phyloP scores from a whole-genome alignment of 768 basidiomycete species.

The Phlebiopsis flavidoalba region DNA sequence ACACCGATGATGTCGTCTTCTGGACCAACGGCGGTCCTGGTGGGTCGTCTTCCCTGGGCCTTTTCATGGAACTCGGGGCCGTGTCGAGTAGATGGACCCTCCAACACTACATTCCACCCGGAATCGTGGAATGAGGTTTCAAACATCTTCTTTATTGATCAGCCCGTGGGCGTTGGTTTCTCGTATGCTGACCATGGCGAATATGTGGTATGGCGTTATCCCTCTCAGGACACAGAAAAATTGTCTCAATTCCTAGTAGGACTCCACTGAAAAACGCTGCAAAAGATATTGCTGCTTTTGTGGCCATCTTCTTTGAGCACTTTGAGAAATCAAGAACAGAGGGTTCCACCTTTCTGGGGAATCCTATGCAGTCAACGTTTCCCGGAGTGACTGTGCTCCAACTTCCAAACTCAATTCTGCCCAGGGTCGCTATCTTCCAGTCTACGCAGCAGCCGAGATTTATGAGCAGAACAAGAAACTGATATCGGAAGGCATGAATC shows the following conservation, averaged over 20 bases:
- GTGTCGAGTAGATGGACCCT: not conserved
- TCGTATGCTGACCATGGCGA: constrained; percentile 50
- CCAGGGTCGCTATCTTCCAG: constrained; percentile 47
- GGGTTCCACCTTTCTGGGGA: constrained; percentile 34
- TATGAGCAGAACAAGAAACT: constrained; percentile 42
- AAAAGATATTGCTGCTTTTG: constrained; percentile 61
- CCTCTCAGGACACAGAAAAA: constrained; percentile 11
- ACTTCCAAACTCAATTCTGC: not conserved
- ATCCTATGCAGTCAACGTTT: constrained; percentile 38
- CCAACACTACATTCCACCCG: constrained; percentile 30
- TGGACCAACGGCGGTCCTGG: constrained; percentile 33
- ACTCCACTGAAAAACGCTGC: constrained; percentile 63
- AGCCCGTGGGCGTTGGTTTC: constrained; percentile 27
- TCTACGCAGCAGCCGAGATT: constrained; percentile 40
- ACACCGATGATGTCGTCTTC: constrained; percentile 26
- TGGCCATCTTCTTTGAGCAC: constrained; percentile 65
- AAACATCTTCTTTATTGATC: constrained; percentile 43
- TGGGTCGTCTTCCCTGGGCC: constrained; percentile 24
- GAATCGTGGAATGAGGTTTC: constrained; percentile 62
- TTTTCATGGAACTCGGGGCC: constrained; percentile 48
- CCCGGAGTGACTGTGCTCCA: too few species aligned
- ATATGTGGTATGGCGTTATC: constrained; percentile 29
- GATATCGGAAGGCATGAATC: constrained; percentile 38
- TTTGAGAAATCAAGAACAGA: constrained; percentile 60
- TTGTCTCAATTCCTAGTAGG: constrained; percentile 24